phyloP scores from a whole-genome alignment of 768 basidiomycete genomes.

The Trametes cinnabarina region DNA sequence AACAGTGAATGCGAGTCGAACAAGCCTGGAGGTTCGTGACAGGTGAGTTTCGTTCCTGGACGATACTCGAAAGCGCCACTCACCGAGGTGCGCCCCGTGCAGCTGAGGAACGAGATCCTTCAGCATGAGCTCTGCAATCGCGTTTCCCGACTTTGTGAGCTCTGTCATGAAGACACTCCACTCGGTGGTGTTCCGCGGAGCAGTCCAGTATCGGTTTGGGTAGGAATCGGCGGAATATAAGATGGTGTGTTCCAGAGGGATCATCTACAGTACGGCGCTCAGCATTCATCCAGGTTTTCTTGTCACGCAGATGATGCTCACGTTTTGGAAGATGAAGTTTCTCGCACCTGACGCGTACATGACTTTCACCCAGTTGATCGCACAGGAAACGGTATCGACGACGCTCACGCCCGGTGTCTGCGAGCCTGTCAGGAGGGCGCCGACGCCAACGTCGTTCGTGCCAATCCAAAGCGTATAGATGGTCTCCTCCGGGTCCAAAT shows the following conservation, averaged over 20 bases:
- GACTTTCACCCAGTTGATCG: constrained; percentile 56
- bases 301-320: constrained; percentile 29
- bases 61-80: not conserved
- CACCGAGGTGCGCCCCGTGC: constrained; percentile 56
- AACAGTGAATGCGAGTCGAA: constrained; percentile 65
- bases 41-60: not conserved
- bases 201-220: constrained; percentile 34
- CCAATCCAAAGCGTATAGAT: constrained; percentile 70
- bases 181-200: constrained; percentile 33
- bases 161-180: constrained; percentile 36
- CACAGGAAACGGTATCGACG: constrained; percentile 56
- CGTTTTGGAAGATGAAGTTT: constrained; percentile 70
- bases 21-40: constrained; percentile 37
- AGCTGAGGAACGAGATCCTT: constrained; percentile 25
- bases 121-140: constrained; percentile 27
- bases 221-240: constrained; percentile 34
- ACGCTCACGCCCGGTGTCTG: constrained; percentile 47
- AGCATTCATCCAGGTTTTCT: not conserved
- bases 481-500: constrained; percentile 43
- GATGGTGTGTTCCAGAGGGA: constrained; percentile 31
- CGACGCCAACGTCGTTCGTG: constrained; percentile 53
- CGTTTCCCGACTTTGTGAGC: constrained; percentile 32
- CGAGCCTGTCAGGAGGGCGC: constrained; percentile 52
- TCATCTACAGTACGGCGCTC: constrained; percentile 29
- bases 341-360: constrained; percentile 59